Base-by-base conservation (phyloP, 2,329 filamentous ascomycete genomes). In the Pseudocercospora fuligena region DNA sequence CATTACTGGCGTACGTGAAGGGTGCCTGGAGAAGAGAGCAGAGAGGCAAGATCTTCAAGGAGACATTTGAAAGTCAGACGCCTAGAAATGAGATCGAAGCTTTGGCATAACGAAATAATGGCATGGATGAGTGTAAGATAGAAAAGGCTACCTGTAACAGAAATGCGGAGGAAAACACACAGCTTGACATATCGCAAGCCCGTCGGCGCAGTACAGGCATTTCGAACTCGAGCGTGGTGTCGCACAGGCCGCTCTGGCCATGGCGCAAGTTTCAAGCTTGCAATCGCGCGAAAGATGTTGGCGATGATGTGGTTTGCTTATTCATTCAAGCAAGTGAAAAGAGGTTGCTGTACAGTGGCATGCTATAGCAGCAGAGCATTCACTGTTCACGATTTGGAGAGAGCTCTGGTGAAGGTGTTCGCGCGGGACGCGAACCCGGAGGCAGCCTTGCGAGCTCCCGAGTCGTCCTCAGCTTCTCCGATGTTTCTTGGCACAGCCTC, bases 1-100 rank as follows among this genome's bases (percentile, higher is more conserved):
- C 87, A 63, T 76, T 95, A 68, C 79, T 94, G 65, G 84, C 83
- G 25, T 86, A 87, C 76, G 88, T 93, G n/a, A 83, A 82, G 70
- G 81, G 80, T 2, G 77, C 74, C 33, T 33, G 51, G 51, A 25
- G 51, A 27, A 56, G 51, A 56, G 75, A 78, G 65, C 70, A 72
- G 59, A 74, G 74, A 62, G 70, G 65, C 70, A 72, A 63, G 68
- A 29, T 78, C 57, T 73, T 70, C 54, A 77, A 76, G 47, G 74
- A 74, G 54, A 72, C 72, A 0, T 54, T 73, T 8, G 74, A 75
- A 54, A 61, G 65, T 1, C 67, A 67, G 60, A 49, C 63, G 29
- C 71, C 73, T 23, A 70, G 73, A 1, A 66, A 51, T 23, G 75
- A 75, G 61, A 63, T 64, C 6, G 69, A 73, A 59, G 69, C 70